These are phyloP conservation scores for Chamaenerion angustifolium DNA, from an alignment of 345 rosid genomes.

Conservation along the genomic window DNA sequence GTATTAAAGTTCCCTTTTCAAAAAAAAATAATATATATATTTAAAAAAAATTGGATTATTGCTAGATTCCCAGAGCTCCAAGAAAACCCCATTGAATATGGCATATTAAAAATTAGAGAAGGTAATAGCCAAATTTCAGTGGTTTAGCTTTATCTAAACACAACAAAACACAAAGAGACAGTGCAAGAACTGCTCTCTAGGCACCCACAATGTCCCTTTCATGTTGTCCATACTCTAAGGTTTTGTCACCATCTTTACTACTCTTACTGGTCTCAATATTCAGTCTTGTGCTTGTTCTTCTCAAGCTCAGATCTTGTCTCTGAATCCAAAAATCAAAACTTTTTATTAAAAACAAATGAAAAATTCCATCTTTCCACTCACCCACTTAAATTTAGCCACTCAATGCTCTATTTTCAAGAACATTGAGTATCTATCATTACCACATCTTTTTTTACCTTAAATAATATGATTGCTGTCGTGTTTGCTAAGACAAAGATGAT, in stretches of 20 bases:
- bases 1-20: too few species aligned
- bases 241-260: slow-evolving; percentile 10
- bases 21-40: too few species aligned
- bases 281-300: slow-evolving; percentile 4
- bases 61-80: too few species aligned
- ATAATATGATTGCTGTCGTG: slow-evolving; percentile 3
- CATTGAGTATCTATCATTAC: not conserved
- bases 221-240: slow-evolving; percentile 3
- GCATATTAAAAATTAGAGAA: too few species aligned
- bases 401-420: not conserved
- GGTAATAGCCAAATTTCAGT: too few species aligned
- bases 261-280: slow-evolving; percentile 5
- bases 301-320: not conserved
- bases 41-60: too few species aligned
- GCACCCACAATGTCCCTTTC: slow-evolving; percentile 3
- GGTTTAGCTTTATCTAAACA: not conserved
- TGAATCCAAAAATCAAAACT: not conserved
- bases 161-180: slow-evolving; percentile 6
- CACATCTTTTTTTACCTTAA: not conserved
- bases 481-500: not conserved
- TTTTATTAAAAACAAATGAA: not conserved
- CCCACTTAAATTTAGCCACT: not conserved
- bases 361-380: not conserved
- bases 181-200: slow-evolving; percentile 6
- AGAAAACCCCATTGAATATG: not conserved